Evolutionary conservation across 1,139 yeast genomes (phyloP).

Genomic region (Yamadazyma dushanensis): DNA sequence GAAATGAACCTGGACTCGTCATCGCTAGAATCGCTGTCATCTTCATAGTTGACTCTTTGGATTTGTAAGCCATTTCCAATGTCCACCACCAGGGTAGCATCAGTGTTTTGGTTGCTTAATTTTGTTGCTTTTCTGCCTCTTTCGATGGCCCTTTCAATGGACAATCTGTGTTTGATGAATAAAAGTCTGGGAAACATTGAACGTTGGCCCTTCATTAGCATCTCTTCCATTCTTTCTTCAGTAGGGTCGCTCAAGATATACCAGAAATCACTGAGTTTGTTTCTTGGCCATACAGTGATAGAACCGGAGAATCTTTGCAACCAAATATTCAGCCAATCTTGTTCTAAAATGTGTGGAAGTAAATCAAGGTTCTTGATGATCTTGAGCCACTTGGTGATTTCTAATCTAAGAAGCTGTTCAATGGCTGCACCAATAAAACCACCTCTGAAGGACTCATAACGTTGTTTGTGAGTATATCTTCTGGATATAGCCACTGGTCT

Average conservation of each 20-base stretch:
- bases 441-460: slow-evolving; percentile 58
- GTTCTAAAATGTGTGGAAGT: slow-evolving; percentile 67
- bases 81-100: slow-evolving; percentile 5
- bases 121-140: slow-evolving; percentile 34
- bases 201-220: slow-evolving; percentile 63
- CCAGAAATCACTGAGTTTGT: slow-evolving; percentile 57
- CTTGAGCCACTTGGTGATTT: slow-evolving; percentile 73
- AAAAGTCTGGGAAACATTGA: slow-evolving; percentile 67
- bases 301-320: slow-evolving; percentile 74
- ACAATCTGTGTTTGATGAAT: slow-evolving; percentile 63
- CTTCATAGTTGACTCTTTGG: slow-evolving; percentile 6
- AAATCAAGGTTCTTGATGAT: slow-evolving; percentile 65
- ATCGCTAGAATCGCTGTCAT: slow-evolving; percentile 21
- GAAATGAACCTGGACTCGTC: slow-evolving; percentile 15
- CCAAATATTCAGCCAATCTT: slow-evolving; percentile 81
- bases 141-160: slow-evolving; percentile 65
- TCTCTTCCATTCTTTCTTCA: slow-evolving; percentile 52
- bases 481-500: slow-evolving; percentile 64
- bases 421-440: slow-evolving; percentile 75
- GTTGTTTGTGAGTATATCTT: slow-evolving; percentile 41
- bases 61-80: slow-evolving; percentile 18
- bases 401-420: slow-evolving; percentile 70
- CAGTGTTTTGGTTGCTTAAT: slow-evolving; percentile 1
- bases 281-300: slow-evolving; percentile 75
- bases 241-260: slow-evolving; percentile 70